phyloP scores from a whole-genome alignment of 169 alveolate genomes.

The Hepatocystis sp. region DNA sequence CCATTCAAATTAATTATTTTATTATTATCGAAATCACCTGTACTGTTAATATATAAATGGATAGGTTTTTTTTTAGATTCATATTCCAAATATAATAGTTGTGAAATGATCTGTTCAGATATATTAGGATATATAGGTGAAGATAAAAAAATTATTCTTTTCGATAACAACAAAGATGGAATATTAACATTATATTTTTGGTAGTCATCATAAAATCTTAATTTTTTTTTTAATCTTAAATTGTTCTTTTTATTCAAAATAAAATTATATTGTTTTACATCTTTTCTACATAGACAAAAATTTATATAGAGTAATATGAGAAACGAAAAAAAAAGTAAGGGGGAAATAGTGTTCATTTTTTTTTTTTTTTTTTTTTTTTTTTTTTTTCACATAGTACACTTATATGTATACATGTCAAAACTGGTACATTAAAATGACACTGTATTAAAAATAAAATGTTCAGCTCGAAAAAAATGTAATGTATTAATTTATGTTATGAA shows the following conservation, averaged over 20 bases:
- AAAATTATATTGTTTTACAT: slow-evolving; percentile 12
- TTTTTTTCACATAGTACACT: no score
- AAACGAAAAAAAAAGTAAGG: no score
- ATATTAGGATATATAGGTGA: slow-evolving; percentile 81
- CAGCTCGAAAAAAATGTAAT: no score
- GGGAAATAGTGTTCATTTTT: no score
- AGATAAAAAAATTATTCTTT: slow-evolving; percentile 81
- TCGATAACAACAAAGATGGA: slow-evolving; percentile 78
- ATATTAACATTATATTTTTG: slow-evolving; percentile 41
- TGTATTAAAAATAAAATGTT: no score
- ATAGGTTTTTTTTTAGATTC: slow-evolving; percentile 82
- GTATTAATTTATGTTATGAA: no score
- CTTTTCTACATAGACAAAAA: slow-evolving; percentile 24
- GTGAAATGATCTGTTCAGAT: slow-evolving; percentile 80
- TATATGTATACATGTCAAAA: no score
- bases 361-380: no score
- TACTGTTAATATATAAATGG: slow-evolving; percentile 81
- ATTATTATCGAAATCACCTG: slow-evolving; percentile 76
- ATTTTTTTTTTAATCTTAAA: neutral
- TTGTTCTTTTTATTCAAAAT: slow-evolving; percentile 11
- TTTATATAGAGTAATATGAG: slow-evolving; percentile 6
- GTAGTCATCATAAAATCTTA: slow-evolving; percentile 21
- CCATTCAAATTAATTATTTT: slow-evolving; percentile 71
- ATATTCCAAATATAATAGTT: slow-evolving; percentile 81
- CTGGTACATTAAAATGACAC: no score